These are phyloP conservation scores for Ophiostoma montium DNA, from an alignment of 2,329 filamentous ascomycete genomes.

Conservation along the genomic window DNA sequence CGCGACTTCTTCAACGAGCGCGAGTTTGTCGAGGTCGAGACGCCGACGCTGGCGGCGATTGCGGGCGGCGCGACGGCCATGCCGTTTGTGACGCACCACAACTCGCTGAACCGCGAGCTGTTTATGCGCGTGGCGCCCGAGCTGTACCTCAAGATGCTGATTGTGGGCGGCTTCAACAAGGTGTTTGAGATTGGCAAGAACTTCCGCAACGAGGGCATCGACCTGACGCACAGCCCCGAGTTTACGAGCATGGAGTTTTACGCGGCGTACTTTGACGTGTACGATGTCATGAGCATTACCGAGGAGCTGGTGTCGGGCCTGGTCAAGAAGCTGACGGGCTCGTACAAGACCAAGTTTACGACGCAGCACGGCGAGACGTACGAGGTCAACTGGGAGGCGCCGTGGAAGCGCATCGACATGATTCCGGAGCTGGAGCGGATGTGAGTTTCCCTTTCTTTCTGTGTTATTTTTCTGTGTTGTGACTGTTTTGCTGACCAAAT, in stretches of 20 bases:
- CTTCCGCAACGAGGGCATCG: constrained; percentile 86
- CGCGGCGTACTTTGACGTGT: constrained; percentile 80
- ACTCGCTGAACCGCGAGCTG: constrained; percentile 87
- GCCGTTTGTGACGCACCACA: constrained; percentile 92
- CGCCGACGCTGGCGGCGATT: constrained; percentile 93
- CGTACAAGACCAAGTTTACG: constrained; percentile 73
- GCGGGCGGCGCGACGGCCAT: constrained; percentile 91
- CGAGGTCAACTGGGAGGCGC: constrained; percentile 89
- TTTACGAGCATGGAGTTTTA: constrained; percentile 99
- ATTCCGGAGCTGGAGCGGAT: constrained; percentile 69
- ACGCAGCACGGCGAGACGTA: constrained; percentile 77
- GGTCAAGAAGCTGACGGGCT: constrained; percentile 77
- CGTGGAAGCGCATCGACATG: constrained; percentile 92
- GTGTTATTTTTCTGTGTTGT: too few relatives aligned
- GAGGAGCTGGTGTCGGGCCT: constrained; percentile 85
- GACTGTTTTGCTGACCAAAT: neutral
- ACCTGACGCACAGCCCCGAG: constrained; percentile 93
- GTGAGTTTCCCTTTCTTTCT: neutral
- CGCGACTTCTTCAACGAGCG: constrained; percentile 76
- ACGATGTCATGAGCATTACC: constrained; percentile 81
- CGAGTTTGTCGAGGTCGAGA: constrained; percentile 90
- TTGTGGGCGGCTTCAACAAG: constrained; percentile 85
- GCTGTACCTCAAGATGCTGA: constrained; percentile 88
- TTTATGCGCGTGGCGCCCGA: constrained; percentile 93
- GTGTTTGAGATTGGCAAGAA: constrained; percentile 94